These are phyloP conservation scores for Leptographium galeiforme DNA, from an alignment of 2,329 filamentous ascomycete genomes.

Conservation along the genomic window DNA sequence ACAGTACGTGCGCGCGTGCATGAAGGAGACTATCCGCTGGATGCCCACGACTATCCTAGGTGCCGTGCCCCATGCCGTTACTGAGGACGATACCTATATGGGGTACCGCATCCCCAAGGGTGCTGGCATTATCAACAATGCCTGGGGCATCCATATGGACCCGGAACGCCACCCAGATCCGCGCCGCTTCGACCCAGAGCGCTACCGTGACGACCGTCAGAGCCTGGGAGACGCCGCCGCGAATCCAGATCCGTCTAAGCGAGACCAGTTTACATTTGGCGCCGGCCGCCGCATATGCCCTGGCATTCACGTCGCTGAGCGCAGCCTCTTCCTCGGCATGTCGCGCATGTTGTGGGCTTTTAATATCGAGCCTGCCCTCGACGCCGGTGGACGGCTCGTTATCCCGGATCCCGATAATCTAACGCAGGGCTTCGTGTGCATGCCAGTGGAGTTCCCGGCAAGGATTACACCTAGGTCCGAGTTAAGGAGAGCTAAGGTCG, in stretches of 20 bases:
- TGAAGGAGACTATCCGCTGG: slow-evolving; percentile 33
- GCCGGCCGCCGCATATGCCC: slow-evolving; percentile 43
- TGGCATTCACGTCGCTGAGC: slow-evolving; percentile 37
- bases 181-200: slow-evolving; percentile 26
- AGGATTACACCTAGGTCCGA: slow-evolving; percentile 21
- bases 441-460: slow-evolving; percentile 25
- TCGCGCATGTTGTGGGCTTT: not conserved
- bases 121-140: slow-evolving; percentile 27
- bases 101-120: slow-evolving; percentile 32
- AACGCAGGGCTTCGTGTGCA: slow-evolving; percentile 28
- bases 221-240: slow-evolving; percentile 14
- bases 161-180: slow-evolving; percentile 26
- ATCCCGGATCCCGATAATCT: slow-evolving; percentile 24
- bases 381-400: slow-evolving; percentile 19
- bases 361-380: slow-evolving; percentile 4
- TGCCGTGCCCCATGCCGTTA: slow-evolving; percentile 26
- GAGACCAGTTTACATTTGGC: slow-evolving; percentile 42
- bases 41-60: slow-evolving; percentile 26
- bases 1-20: slow-evolving; percentile 27
- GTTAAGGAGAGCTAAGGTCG: slow-evolving; percentile 16
- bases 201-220: slow-evolving; percentile 19
- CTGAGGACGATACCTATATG: slow-evolving; percentile 26
- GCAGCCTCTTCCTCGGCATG: not conserved
- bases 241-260: slow-evolving; percentile 19
- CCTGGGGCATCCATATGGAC: slow-evolving; percentile 32